A percentile compares a stretch with the other conserved stretches of the same genome.
These are phyloP conservation scores for Coemansia sp. DNA, from an alignment of 192 early-diverging fungal species.

Conservation along the genomic window DNA sequence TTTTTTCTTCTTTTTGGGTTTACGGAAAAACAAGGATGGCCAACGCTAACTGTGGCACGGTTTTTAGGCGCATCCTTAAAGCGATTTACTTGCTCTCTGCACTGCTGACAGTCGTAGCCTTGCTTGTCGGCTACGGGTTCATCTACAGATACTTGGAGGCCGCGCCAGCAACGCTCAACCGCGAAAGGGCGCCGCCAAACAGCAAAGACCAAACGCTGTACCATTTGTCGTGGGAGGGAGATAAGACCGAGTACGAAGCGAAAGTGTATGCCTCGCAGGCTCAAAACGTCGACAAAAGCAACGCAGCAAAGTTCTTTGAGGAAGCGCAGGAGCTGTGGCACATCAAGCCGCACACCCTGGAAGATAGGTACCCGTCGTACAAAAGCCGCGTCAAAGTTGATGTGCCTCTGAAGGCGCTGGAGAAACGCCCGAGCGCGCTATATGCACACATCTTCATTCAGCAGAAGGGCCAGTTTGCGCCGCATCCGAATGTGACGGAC, in stretches of 20 bases:
- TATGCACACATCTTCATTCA: conserved; percentile 20
- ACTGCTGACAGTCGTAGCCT: not conserved
- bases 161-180: not conserved
- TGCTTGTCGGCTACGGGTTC: not conserved
- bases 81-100: not conserved
- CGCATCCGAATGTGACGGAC: conserved; percentile 15
- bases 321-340: conserved; percentile 17
- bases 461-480: conserved; percentile 2
- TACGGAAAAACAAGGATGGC: not conserved
- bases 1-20: not conserved
- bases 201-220: not conserved
- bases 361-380: conserved; percentile 10
- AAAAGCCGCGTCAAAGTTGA: not conserved
- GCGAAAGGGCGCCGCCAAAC: not conserved
- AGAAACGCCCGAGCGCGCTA: not conserved
- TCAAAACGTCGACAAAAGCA: not conserved
- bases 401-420: not conserved
- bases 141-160: not conserved
- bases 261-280: conserved; percentile 14
- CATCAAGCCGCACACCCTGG: not conserved
- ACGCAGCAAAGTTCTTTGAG: conserved; percentile 6
- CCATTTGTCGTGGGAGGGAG: not conserved
- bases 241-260: conserved; percentile 3
- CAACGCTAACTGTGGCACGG: not conserved
- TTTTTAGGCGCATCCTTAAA: not conserved